Base-by-base conservation (phyloP, 2,329 filamentous ascomycete species). In the Colletotrichum zoysiae region DNA sequence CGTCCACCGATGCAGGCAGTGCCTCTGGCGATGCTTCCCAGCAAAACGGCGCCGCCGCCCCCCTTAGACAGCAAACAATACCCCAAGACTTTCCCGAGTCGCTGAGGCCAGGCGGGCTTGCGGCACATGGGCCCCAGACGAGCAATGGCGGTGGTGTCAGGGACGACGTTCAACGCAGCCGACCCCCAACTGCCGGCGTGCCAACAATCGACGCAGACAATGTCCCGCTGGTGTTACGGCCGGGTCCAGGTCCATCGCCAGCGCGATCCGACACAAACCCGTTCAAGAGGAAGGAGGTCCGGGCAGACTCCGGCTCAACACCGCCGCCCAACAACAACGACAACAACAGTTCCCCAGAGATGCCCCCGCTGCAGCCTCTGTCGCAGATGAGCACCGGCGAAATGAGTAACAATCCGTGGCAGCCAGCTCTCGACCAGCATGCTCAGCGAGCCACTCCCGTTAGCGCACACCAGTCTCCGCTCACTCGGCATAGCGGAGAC, bases 221-320 rank as follows among this genome's bases (percentile, higher is more conserved):
- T 35, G 75, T 80, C 2, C 82, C 83, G 3, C 75, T 78, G 26
- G 72, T 76, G 2, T 75, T 83, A 63, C 78, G 76, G 44, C 81
- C 83, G 20, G 73, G 71, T 18, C 30, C 30, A 30, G 73, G 71
- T 18, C 46, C 71, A 44, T 53, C 42, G 40, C 73, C 65, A 33
- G 61, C 65, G 40, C 53, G 80, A 48, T 75, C 77, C 35, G 82
- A 86, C 68, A 88, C 86, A 26, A 89, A 89, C 65, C 87, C 87
- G 0, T 89, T 89, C 77, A 75, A 82, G 30, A 86, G 86, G 72
- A 84, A 86, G 67, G 87, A 86, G 74, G 80, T 80, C 5, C 74
- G 75, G 53, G 65, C 65, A 60, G 26, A 55, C 50, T 67, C 44
- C 63, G 61, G n/a, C 71, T 46, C 64, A 11, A n/a, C 50, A 50